Base-by-base conservation (phyloP, 192 early-diverging fungal species). In the Rhizophagus prolifer region DNA sequence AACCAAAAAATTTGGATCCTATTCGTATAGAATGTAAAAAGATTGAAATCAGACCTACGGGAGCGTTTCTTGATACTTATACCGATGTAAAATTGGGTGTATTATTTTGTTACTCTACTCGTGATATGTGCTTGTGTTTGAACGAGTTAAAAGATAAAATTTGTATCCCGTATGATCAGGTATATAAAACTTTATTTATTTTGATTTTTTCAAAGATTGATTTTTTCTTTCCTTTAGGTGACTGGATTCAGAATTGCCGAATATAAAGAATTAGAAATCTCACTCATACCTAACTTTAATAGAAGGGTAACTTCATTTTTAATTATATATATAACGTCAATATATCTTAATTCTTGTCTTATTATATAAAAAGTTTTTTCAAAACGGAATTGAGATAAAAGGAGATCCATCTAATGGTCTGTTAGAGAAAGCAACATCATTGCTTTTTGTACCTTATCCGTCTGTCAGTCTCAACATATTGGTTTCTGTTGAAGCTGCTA, bases 1-100 rank as follows among this genome's bases (percentile, higher is more conserved):
- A 54, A 21, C 25, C 13, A 13, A 64, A 64, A 64, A 44, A 0
- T 44, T 1, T 44, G 10, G 62, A 8, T 28, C 19, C 44, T 79
- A n/a, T n/a, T 44, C 31, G 31, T 10, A 58, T 63, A 23, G 73
- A 28, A 58, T 83, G n/a, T 75, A 70, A 36, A 47, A 58, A 46
- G 46, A 62, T 58, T 25, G 74, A 54, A 47, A 72, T 63, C 62
- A 50, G 10, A 67, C 65, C 47, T 75, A 59, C 73, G 47, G 58
- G 38, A 65, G 82, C 10, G 46, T 63, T 2, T 60, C 47, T 65
- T 41, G 41, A 44, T 80, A 79, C 65, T 75, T 61, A 16, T 69
- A 83, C 75, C 23, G 68, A 70, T 50, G 12, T 47, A 23, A 70
- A 28, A 70, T 25, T 70, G 21, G n/a, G 38, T 28, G 38, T 70